phyloP scores from a whole-genome alignment of 2,329 filamentous ascomycete genomes.

The Dothistroma septosporum region DNA sequence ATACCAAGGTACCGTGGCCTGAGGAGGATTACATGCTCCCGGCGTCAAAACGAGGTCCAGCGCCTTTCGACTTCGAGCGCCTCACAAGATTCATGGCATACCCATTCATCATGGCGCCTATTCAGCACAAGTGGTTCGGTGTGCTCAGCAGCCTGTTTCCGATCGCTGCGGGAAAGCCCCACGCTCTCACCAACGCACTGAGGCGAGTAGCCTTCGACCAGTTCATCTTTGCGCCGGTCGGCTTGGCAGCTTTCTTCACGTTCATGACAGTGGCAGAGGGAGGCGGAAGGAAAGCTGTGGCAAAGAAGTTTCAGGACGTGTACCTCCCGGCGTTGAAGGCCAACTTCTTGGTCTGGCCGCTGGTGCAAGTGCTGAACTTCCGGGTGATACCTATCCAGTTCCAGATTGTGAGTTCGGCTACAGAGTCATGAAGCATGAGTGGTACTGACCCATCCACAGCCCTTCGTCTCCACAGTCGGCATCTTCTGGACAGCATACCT shows the following conservation, averaged over 20 bases:
- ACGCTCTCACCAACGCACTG: constrained; percentile 64
- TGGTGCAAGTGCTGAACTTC: constrained; percentile 96
- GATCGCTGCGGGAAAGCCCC: constrained; percentile 50
- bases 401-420: constrained; percentile 70
- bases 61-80: constrained; percentile 92
- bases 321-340: constrained; percentile 92
- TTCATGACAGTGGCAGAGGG: constrained; percentile 96
- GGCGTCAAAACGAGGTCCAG: constrained; percentile 56
- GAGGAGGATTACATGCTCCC: constrained; percentile 63
- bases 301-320: constrained; percentile 84
- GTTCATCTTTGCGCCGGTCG: constrained; percentile 84
- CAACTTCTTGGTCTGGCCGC: constrained; percentile 92
- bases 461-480: constrained; percentile 91
- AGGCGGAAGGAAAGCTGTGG: constrained; percentile 73
- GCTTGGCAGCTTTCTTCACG: constrained; percentile 83
- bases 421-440: background rate
- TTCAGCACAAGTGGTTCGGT: constrained; percentile 94
- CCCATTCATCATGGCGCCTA: constrained; percentile 89
- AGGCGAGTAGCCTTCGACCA: constrained; percentile 93
- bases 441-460: constrained; percentile 50
- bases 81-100: constrained; percentile 95
- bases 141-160: constrained; percentile 81
- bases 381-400: constrained; percentile 90
- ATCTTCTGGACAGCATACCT: constrained; percentile 98
- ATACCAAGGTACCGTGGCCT: constrained; percentile 69